Evolutionary conservation across 2,329 filamentous ascomycete species (phyloP).

Genomic region (Trichoderma pleuroti): DNA sequence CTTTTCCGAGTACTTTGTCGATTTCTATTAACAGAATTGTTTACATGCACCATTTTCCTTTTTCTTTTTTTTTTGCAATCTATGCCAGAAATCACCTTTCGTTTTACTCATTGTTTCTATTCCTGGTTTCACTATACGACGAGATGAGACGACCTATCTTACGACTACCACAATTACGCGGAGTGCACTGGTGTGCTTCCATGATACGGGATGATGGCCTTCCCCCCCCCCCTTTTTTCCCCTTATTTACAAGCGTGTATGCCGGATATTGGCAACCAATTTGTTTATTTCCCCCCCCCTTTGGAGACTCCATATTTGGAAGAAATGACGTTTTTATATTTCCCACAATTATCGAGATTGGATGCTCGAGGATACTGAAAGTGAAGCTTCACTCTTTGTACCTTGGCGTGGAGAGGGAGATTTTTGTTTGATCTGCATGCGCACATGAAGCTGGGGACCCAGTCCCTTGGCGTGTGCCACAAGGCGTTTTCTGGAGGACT

Average conservation of each 20-base stretch:
- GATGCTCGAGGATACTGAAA: neutral
- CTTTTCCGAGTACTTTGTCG: neutral
- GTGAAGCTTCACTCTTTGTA: conserved; percentile 3
- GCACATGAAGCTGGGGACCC: conserved; percentile 10
- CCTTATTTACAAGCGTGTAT: conserved; percentile 10
- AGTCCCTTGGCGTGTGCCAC: conserved; percentile 18
- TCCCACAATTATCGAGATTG: neutral
- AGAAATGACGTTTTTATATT: neutral
- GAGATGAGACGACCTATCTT: conserved; percentile 34
- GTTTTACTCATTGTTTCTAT: conserved; percentile 21
- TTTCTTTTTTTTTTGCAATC: conserved; percentile 6
- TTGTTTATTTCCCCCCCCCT: conserved; percentile 20
- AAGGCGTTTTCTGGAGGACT: conserved; percentile 17
- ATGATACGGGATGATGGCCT: conserved; percentile 27
- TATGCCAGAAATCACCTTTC: conserved; percentile 15
- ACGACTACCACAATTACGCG: conserved; percentile 31
- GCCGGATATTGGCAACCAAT: conserved; percentile 24
- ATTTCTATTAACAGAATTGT: conserved; percentile 24
- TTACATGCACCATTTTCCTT: conserved; percentile 21
- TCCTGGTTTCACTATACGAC: conserved; percentile 28
- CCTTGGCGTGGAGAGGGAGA: conserved; percentile 5
- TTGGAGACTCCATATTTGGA: conserved; percentile 6
- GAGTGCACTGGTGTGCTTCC: conserved; percentile 25
- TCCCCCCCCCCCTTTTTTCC: neutral
- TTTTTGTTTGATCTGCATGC: conserved; percentile 18